Evolutionary conservation across 352 stramenopile genomes (phyloP), one percentile per base, ranked within the genome.

Genomic region (Globisporangium mamillatum): DNA sequence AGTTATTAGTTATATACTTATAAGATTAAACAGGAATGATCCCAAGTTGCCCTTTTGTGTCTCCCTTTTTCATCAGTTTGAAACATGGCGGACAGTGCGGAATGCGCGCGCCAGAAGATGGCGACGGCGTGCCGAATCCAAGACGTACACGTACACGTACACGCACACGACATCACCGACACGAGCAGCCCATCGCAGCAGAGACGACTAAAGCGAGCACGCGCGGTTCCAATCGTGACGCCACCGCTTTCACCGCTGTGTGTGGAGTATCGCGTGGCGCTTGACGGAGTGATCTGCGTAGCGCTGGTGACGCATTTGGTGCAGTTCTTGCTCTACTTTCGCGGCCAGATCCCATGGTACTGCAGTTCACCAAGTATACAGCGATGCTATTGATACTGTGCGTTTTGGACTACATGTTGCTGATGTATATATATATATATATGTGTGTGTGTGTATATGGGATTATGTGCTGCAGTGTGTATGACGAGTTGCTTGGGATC

Each of bases 261-360:
- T 0, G 73, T 88, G 18, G 71, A 67, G 48, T 91, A 81, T 75
- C 74, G 75, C 29, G 77, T 80, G 55, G 18, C 73, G 52, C 67
- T 90, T 34, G 77, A 91, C 58, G 71, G 73, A 41, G 76, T 75
- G 41, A 59, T 86, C 32, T 72, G 79, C 60, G 79, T 68, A 24
- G 64, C 36, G 24, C 80, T 92, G 60, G 66, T 73, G 55, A 50
- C 46, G 44, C 68, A 77, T 12, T 66, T 89, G 20, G 65, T 80
- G 44, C 77, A 89, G 59, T 88, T 85, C 63, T 56, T 91, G 64
- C 75, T 92, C 25, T 92, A 81, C 59, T 78, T 89, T 60, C 82
- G 84, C 55, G 80, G 80, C 0, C 84, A 92, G 69, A 83, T 89
- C 58, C 84, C 82, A 48, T 88, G 79, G 84, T 92, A 67, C 4